These are phyloP conservation scores for Neocallimastix lanati DNA, from an alignment of 192 early-diverging fungal species.

Conservation along the genomic window DNA sequence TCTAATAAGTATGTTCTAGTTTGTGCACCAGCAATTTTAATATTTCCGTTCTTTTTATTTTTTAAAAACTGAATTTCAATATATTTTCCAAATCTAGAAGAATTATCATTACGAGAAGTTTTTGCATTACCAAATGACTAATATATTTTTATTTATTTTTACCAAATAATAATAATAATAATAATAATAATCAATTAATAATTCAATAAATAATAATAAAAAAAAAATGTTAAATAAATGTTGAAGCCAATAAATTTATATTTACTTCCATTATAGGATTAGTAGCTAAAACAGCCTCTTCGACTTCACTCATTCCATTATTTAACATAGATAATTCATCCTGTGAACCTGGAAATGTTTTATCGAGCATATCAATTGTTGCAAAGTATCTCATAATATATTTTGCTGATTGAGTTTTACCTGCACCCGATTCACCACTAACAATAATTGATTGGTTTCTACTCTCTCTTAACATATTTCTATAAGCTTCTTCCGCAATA, in stretches of 20 bases:
- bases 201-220: too few species aligned
- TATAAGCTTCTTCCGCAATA: slow-evolving; percentile 94
- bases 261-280: slow-evolving; percentile 93
- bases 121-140: slow-evolving; percentile 95
- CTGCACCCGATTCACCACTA: slow-evolving; percentile 85
- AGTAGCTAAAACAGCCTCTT: slow-evolving; percentile 75
- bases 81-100: slow-evolving; percentile 96
- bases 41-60: slow-evolving; percentile 8
- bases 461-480: slow-evolving; percentile 79
- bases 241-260: too few species aligned
- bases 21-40: slow-evolving; percentile 77
- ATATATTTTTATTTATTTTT: too few species aligned
- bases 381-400: slow-evolving; percentile 97
- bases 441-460: slow-evolving; percentile 97
- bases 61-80: slow-evolving; percentile 89
- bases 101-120: slow-evolving; percentile 97
- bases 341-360: not conserved
- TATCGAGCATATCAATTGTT: slow-evolving; percentile 28
- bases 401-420: slow-evolving; percentile 90
- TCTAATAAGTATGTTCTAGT: slow-evolving; percentile 94
- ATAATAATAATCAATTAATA: too few species aligned
- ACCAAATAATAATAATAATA: too few species aligned
- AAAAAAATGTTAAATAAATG: too few species aligned
- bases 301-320: slow-evolving; percentile 42
- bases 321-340: not conserved